Percentiles rank a stretch among this genome's conserved stretches.
These are phyloP conservation scores for Saksenaea vasiformis DNA, from an alignment of 371 early-diverging fungal genomes.

Conservation along the genomic window DNA sequence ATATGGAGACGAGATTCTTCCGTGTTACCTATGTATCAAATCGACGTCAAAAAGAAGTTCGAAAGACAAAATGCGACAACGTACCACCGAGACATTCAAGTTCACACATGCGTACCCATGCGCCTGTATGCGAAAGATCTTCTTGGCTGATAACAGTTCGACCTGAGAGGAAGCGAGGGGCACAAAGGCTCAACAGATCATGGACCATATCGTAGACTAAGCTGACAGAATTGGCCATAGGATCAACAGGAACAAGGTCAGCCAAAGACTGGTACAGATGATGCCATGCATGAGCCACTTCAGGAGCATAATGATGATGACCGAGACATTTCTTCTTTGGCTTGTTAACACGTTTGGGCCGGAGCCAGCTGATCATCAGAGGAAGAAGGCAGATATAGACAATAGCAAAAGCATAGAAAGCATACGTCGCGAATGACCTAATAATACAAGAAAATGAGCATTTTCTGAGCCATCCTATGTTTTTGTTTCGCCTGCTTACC, in stretches of 20 bases:
- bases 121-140: conserved; percentile 26
- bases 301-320: conserved; percentile 37
- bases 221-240: neutral
- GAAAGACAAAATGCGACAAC: too few species aligned
- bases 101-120: conserved; percentile 41
- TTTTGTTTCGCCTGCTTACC: neutral
- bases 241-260: neutral
- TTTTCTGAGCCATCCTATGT: too few species aligned
- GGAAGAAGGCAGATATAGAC: conserved; percentile 30
- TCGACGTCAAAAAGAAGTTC: too few species aligned
- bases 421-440: neutral
- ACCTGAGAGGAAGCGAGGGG: neutral
- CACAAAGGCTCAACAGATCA: conserved; percentile 6
- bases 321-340: conserved; percentile 13
- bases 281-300: conserved; percentile 30
- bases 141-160: conserved; percentile 17
- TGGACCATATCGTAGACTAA: conserved; percentile 12
- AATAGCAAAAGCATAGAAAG: conserved; percentile 25
- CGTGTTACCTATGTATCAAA: conserved; percentile 28
- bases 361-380: conserved; percentile 25
- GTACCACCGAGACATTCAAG: conserved; percentile 44
- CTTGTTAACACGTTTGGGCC: conserved; percentile 18
- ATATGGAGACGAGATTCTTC: conserved; percentile 31
- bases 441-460: neutral
- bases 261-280: conserved; percentile 17